Percentiles rank a stretch among this genome's conserved stretches.
These are phyloP conservation scores for Acmispon strigosus DNA, from an alignment of 306 rosid genomes.

Conservation along the genomic window DNA sequence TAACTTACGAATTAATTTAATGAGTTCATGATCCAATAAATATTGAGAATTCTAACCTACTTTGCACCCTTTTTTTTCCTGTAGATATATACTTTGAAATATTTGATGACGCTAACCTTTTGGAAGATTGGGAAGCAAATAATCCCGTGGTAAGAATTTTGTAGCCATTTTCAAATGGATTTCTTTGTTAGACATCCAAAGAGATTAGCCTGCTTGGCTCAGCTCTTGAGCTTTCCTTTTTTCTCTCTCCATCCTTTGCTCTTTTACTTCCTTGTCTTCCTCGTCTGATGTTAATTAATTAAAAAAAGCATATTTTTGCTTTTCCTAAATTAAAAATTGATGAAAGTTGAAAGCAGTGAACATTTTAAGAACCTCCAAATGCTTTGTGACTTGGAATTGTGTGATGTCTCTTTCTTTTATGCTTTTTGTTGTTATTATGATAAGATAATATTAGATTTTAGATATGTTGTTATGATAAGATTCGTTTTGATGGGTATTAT, in stretches of 20 bases:
- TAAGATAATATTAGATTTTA: too few species aligned
- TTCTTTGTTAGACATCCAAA: neutral
- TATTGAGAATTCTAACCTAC: neutral
- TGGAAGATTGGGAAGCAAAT: slow-evolving; percentile 64
- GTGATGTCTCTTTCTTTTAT: neutral
- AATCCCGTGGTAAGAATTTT: slow-evolving; percentile 79
- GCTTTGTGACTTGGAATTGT: neutral
- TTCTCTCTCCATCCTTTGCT: neutral
- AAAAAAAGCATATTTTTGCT: neutral
- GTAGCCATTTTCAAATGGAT: neutral
- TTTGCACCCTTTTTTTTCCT: slow-evolving; percentile 6
- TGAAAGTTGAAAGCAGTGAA: neutral
- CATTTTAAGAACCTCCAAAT: neutral
- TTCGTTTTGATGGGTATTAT: too few species aligned
- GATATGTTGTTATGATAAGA: too few species aligned
- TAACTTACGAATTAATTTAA: slow-evolving; percentile 16
- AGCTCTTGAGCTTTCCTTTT: slow-evolving; percentile 4
- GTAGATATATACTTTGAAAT: slow-evolving; percentile 72
- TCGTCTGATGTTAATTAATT: neutral
- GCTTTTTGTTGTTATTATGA: neutral
- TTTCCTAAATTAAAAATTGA: slow-evolving; percentile 1
- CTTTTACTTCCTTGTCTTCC: neutral
- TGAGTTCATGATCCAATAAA: neutral
- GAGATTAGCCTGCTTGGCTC: slow-evolving; percentile 8
- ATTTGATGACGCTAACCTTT: slow-evolving; percentile 68